These are phyloP conservation scores for Boletellus sp. DNA, from an alignment of 1,284 basidiomycete species.

Conservation along the genomic window DNA sequence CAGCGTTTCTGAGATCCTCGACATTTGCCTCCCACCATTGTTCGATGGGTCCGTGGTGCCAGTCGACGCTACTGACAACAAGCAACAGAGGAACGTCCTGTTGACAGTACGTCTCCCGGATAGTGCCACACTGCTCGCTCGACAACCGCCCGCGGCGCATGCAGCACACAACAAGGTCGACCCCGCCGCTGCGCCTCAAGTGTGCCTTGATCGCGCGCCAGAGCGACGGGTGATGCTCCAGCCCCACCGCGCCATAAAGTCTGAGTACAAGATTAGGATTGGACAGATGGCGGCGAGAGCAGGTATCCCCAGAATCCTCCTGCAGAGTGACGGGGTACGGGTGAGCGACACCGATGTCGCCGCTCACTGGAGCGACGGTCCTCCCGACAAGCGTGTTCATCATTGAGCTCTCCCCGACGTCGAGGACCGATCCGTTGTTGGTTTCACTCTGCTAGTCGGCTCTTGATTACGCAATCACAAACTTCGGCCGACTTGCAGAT, in stretches of 20 bases:
- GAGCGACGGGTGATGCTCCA: slow-evolving; percentile 21
- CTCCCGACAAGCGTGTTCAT: slow-evolving; percentile 25
- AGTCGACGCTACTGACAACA: slow-evolving; percentile 24
- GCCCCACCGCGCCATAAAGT: slow-evolving; percentile 23
- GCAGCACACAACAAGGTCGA: slow-evolving; percentile 24
- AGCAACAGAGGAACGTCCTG: slow-evolving; percentile 21
- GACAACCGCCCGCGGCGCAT: slow-evolving; percentile 25
- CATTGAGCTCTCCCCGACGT: slow-evolving; percentile 29
- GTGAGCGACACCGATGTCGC: slow-evolving; percentile 18
- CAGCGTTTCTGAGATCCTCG: slow-evolving; percentile 5
- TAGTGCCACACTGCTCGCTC: slow-evolving; percentile 14
- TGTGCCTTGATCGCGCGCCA: slow-evolving; percentile 14
- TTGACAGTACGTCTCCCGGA: slow-evolving; percentile 19
- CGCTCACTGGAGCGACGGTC: slow-evolving; percentile 21
- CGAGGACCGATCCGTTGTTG: too few species aligned
- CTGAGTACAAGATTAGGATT: slow-evolving; percentile 7
- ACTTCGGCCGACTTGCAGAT: too few species aligned
- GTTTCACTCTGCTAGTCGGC: too few species aligned
- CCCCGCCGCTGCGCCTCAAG: slow-evolving; percentile 15
- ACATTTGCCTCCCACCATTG: slow-evolving; percentile 30
- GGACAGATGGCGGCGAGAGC: too few species aligned
- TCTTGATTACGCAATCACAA: too few species aligned
- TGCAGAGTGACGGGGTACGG: slow-evolving; percentile 12
- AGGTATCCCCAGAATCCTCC: slow-evolving; percentile 5
- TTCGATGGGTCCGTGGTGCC: slow-evolving; percentile 20